Percentiles rank a stretch among this genome's conserved stretches.
These are phyloP conservation scores for Mortierella sp. DNA, from an alignment of 371 early-diverging fungal genomes.

Conservation along the genomic window DNA sequence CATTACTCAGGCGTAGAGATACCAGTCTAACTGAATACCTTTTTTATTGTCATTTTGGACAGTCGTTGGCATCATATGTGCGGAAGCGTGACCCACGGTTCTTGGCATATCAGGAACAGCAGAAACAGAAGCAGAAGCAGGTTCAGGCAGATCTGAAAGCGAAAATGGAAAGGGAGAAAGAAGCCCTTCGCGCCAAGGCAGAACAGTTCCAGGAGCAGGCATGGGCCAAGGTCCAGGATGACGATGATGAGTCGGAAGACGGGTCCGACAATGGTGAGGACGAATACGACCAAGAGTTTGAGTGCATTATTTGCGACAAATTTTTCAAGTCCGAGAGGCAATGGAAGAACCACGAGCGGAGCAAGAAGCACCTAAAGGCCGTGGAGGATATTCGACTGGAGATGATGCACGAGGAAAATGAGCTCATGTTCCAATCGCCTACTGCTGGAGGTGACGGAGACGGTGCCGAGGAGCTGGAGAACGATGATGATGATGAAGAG, in stretches of 20 bases:
- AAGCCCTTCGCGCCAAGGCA: conserved; percentile 63
- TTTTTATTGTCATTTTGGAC: neutral
- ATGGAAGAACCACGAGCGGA: conserved; percentile 81
- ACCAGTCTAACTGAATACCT: neutral
- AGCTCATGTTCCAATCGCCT: conserved; percentile 19
- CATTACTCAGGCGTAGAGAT: no score
- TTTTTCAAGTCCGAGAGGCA: conserved; percentile 82
- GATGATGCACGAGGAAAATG: conserved; percentile 65
- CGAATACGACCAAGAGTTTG: conserved; percentile 65
- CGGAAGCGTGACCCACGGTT: conserved; percentile 87
- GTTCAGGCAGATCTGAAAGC: conserved; percentile 69
- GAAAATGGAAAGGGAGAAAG: conserved; percentile 65
- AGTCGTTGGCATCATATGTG: conserved; percentile 66
- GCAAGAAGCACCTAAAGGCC: conserved; percentile 81
- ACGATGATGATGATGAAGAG: conserved; percentile 53
- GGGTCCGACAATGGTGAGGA: conserved; percentile 49
- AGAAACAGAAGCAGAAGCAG: conserved; percentile 64
- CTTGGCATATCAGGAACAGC: conserved; percentile 65
- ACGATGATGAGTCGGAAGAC: conserved; percentile 55
- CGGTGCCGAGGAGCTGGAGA: conserved; percentile 15
- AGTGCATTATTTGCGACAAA: conserved; percentile 89
- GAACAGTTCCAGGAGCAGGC: conserved; percentile 72
- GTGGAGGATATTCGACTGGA: conserved; percentile 74
- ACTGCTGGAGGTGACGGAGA: neutral
- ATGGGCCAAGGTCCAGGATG: conserved; percentile 68